Conservation (phyloP, 495 filamentous ascomycete species). For the Penicillium flavigenum region DNA sequence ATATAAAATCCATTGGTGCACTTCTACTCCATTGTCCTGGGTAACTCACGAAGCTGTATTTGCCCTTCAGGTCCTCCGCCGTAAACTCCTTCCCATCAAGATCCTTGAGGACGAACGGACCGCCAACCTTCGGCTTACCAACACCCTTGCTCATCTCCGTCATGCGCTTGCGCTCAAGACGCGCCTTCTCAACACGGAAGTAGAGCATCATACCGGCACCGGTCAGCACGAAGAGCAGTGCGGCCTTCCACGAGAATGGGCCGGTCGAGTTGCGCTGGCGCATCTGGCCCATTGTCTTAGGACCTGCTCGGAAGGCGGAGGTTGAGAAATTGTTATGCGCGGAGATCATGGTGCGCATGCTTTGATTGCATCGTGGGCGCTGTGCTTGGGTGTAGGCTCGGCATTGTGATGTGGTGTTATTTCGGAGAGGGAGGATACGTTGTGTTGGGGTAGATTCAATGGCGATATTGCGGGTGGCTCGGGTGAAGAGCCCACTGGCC, state of each 20-base stretch:
- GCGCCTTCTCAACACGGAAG: constrained; percentile 85
- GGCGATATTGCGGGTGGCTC: constrained; percentile 27
- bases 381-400: constrained; percentile 31
- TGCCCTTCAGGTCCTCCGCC: constrained; percentile 77
- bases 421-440: constrained; percentile 24
- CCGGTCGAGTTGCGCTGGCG: constrained; percentile 43
- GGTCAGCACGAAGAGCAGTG: constrained; percentile 77
- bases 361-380: constrained; percentile 24
- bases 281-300: constrained; percentile 47
- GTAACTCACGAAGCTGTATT: constrained; percentile 66
- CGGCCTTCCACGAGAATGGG: constrained; percentile 89
- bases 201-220: constrained; percentile 78
- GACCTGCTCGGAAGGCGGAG: constrained; percentile 25
- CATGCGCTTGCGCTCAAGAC: constrained; percentile 80
- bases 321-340: constrained; percentile 35
- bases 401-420: constrained; percentile 25
- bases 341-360: constrained; percentile 15
- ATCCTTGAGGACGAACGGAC: constrained; percentile 77
- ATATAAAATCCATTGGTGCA: neutral
- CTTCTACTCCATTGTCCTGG: neutral
- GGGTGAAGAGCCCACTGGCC: constrained; percentile 29
- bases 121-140: constrained; percentile 89
- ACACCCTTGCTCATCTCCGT: constrained; percentile 91
- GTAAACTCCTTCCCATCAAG: constrained; percentile 74
- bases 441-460: constrained; percentile 22